Base-by-base conservation (phyloP, 345 rosid genomes). In the Anastatica hierochuntica region DNA sequence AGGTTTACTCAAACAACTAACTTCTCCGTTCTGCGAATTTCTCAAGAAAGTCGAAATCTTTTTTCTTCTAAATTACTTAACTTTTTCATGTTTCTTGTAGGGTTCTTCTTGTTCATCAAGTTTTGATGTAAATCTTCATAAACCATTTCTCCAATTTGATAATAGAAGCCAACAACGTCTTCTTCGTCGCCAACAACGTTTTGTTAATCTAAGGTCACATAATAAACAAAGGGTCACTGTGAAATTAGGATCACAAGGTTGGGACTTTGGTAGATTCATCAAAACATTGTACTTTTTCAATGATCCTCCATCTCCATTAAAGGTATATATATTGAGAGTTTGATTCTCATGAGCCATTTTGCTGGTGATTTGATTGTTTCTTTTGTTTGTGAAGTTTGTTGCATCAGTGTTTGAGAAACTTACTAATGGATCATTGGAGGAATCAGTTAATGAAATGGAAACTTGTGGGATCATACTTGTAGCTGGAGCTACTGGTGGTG, bases 401-500 rank as follows among this genome's bases (percentile, higher is more conserved):
- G 79, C 79, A 50, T 82, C 67, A 24, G 56, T 90, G 41, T 66
- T 81, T 50, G 83, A 68, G 80, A 82, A 74, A 44, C 64, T 87
- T 30, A 75, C 80, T 7, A 67, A 80, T 68, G 66, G 86, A 30
- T 71, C 77, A 12, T 63, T 72, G 6, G 46, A 76, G 48, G 77
- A 75, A 66, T 46, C 74, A 0, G 54, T 34, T 11, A 66, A 42
- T 8, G 37, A 46, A 56, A 90, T 82, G 95, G 81, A 68, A 40
- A 62, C 74, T 60, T 55, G 83, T 15, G 85, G 75, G 20, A 63
- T 77, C 24, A 71, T 82, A 42, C 82, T 90, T 47, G 96, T 90
- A 9, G 80, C 80, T 67, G 98, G 98, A 53, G 95, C 95, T 71
- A 90, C 98, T 0, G 96, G 98, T 48, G 96, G 98, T 59, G 96